Evolutionary conservation across 2,329 filamentous ascomycete genomes (phyloP).

Genomic region (Orbilia ellipsospora): DNA sequence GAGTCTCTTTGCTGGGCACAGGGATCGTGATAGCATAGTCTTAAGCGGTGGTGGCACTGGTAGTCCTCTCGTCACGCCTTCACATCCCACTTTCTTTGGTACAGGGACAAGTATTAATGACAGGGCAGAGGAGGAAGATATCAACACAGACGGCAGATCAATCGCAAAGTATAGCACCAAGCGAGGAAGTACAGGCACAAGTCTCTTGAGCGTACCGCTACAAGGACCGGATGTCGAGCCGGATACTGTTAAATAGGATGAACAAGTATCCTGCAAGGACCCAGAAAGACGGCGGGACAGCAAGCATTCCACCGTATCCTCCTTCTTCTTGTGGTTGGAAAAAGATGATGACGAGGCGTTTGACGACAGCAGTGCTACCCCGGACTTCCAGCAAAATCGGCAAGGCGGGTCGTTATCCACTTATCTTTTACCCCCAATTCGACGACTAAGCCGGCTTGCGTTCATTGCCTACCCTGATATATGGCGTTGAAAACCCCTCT

Average conservation of each 20-base stretch:
- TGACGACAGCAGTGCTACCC: too few species aligned
- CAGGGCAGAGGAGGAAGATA: conserved; percentile 35
- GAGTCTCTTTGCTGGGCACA: conserved; percentile 42
- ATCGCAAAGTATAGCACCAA: conserved; percentile 50
- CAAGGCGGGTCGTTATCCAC: not conserved
- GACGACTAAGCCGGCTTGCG: conserved; percentile 4
- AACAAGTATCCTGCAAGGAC: conserved; percentile 9
- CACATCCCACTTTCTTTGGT: conserved; percentile 49
- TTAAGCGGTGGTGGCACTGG: conserved; percentile 23
- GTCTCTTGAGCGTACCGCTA: conserved; percentile 41
- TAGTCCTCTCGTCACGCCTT: conserved; percentile 44
- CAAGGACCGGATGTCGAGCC: conserved; percentile 49
- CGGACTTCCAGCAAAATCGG: not conserved
- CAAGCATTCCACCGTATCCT: not conserved
- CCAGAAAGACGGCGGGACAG: not conserved
- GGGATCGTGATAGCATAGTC: conserved; percentile 53
- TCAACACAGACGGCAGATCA: conserved; percentile 41
- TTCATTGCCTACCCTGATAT: not conserved
- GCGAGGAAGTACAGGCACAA: conserved; percentile 43
- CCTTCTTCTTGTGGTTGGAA: not conserved
- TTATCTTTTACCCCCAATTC: not conserved
- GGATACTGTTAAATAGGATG: conserved; percentile 52
- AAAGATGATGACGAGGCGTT: not conserved
- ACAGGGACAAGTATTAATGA: conserved; percentile 30
- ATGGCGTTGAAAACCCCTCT: not conserved